Evolutionary conservation across 352 stramenopile genomes (phyloP).

Genomic region (Aphanomyces astaci): DNA sequence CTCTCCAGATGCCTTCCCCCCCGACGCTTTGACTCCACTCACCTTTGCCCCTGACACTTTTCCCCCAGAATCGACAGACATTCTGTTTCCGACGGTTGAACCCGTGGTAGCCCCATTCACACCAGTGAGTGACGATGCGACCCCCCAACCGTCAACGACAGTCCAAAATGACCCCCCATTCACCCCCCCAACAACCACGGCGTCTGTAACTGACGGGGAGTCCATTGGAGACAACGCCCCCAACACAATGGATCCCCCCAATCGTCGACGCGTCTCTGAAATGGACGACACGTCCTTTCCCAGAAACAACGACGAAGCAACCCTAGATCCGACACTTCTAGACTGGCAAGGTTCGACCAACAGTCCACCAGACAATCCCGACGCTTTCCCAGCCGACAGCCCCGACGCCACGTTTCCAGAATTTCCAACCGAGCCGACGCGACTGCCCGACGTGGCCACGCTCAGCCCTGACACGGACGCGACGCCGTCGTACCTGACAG

Average conservation of each 20-base stretch:
- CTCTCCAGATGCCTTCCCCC: too few species aligned
- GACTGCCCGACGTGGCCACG: neutral
- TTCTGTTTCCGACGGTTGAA: neutral
- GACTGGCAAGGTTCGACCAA: too few species aligned
- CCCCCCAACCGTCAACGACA: neutral
- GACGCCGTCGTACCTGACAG: neutral
- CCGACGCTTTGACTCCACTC: neutral
- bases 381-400: neutral
- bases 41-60: neutral
- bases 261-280: neutral
- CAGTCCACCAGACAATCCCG: neutral
- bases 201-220: too few species aligned
- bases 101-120: neutral
- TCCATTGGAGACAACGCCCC: too few species aligned
- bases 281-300: neutral
- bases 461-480: neutral
- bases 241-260: too few species aligned
- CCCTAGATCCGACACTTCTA: too few species aligned
- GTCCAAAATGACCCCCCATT: too few species aligned
- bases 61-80: neutral
- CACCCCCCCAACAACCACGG: too few species aligned
- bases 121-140: neutral
- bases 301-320: neutral
- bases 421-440: neutral
- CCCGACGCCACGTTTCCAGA: neutral